phyloP scores from a whole-genome alignment of 1,139 yeast genomes.

The Pneumocystis carinii region DNA sequence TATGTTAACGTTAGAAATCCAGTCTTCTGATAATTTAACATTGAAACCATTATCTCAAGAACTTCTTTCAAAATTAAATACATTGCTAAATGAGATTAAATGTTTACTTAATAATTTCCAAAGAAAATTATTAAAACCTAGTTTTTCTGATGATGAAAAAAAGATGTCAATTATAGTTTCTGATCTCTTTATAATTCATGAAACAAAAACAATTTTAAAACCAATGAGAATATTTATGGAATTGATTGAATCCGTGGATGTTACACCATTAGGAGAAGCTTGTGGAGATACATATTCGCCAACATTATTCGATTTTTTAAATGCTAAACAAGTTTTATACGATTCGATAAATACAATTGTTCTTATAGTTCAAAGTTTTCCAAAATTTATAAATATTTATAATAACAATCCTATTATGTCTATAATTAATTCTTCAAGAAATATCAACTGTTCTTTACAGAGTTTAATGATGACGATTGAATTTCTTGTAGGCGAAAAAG shows the following conservation, averaged over 20 bases:
- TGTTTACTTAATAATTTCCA: slow-evolving; percentile 13
- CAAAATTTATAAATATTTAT: slow-evolving; percentile 29
- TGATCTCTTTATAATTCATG: not conserved
- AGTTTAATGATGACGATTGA: slow-evolving; percentile 7
- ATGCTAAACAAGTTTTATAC: slow-evolving; percentile 59
- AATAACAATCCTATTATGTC: slow-evolving; percentile 34
- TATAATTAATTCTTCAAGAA: slow-evolving; percentile 5
- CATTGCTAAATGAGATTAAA: slow-evolving; percentile 1
- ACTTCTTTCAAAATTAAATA: not conserved
- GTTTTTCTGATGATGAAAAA: not conserved
- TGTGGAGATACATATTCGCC: slow-evolving; percentile 13
- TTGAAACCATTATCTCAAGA: not conserved
- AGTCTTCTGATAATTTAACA: not conserved
- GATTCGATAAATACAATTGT: slow-evolving; percentile 45
- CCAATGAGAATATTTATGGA: slow-evolving; percentile 17
- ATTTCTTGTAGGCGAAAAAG: slow-evolving; percentile 12
- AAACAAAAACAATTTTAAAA: slow-evolving; percentile 7
- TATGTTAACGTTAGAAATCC: not conserved
- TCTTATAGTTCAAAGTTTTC: slow-evolving; percentile 54
- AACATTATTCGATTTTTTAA: slow-evolving; percentile 41
- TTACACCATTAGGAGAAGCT: slow-evolving; percentile 16
- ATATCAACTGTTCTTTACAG: slow-evolving; percentile 7
- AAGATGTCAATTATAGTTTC: not conserved
- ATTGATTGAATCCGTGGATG: slow-evolving; percentile 22
- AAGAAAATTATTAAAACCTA: not conserved